Conservation (phyloP, 768 basidiomycete genomes). For the Suillus bovinus region DNA sequence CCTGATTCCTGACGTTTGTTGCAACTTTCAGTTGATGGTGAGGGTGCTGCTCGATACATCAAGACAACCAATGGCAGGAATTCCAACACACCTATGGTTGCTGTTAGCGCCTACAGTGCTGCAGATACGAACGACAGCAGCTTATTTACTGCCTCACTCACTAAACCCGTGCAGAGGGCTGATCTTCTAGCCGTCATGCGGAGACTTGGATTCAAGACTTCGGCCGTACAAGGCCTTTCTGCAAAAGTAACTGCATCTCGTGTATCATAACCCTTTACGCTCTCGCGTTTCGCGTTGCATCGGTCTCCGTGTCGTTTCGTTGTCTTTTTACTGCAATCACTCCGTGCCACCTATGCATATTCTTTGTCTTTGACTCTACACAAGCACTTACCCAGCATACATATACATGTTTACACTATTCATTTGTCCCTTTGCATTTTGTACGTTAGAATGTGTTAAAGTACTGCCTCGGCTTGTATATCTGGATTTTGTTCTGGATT, state of each 20-base stretch:
- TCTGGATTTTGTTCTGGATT: constrained; percentile 6
- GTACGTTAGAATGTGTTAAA: constrained; percentile 41
- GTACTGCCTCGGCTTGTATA: constrained; percentile 20
- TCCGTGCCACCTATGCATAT: constrained; percentile 33
- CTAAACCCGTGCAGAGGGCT: constrained; percentile 88
- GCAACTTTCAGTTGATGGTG: constrained; percentile 77
- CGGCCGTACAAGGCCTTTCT: constrained; percentile 61
- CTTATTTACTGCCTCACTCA: constrained; percentile 77
- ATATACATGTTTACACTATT: constrained; percentile 19
- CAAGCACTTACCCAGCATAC: constrained; percentile 32
- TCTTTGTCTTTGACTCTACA: constrained; percentile 25
- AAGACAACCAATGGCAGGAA: constrained; percentile 97
- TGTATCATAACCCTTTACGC: constrained; percentile 23
- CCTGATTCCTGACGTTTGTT: constrained; percentile 13
- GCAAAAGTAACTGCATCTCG: constrained; percentile 52
- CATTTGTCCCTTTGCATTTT: constrained; percentile 38
- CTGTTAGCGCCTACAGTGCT: constrained; percentile 86
- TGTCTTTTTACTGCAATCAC: constrained; percentile 32
- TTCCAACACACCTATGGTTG: constrained; percentile 87
- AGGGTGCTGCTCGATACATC: constrained; percentile 95
- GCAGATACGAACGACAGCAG: constrained; percentile 65
- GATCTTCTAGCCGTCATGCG: constrained; percentile 82
- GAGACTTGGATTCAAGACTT: constrained; percentile 88
- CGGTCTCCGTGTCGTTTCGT: constrained; percentile 25
- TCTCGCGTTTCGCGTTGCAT: constrained; percentile 24